Evolutionary conservation across 2,329 filamentous ascomycete species (phyloP).

Genomic region (Trichocomaceae sp.): DNA sequence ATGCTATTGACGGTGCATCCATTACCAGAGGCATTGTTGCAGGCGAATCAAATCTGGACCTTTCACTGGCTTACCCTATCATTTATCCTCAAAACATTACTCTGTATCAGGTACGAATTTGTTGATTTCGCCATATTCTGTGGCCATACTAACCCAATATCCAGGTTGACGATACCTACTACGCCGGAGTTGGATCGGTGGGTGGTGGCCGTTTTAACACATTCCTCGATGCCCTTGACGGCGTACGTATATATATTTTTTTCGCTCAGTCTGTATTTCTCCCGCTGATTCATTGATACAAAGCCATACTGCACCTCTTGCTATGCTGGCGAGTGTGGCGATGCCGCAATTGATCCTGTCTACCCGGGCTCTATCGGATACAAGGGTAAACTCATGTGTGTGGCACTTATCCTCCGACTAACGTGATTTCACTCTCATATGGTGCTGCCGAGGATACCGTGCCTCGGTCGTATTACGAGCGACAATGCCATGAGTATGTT

Average conservation of each 20-base stretch:
- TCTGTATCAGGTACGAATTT: slow-evolving; percentile 36
- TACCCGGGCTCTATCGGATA: slow-evolving; percentile 47
- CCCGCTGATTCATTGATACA: not conserved
- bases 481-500: slow-evolving; percentile 37
- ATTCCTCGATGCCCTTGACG: slow-evolving; percentile 49
- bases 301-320: slow-evolving; percentile 48
- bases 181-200: slow-evolving; percentile 25
- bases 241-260: slow-evolving; percentile 22
- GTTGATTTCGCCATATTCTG: not conserved
- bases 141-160: not conserved
- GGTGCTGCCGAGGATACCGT: slow-evolving; percentile 49
- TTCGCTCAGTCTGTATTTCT: not conserved
- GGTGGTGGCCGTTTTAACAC: slow-evolving; percentile 37
- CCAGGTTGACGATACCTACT: slow-evolving; percentile 41
- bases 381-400: slow-evolving; percentile 37
- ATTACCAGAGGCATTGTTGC: slow-evolving; percentile 27
- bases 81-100: slow-evolving; percentile 48
- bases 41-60: slow-evolving; percentile 50
- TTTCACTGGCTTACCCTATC: slow-evolving; percentile 50
- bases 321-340: slow-evolving; percentile 46
- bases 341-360: slow-evolving; percentile 45
- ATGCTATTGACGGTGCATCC: slow-evolving; percentile 45
- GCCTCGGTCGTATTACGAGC: slow-evolving; percentile 48
- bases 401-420: slow-evolving; percentile 39
- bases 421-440: slow-evolving; percentile 54